phyloP scores from a whole-genome alignment of 148 eudicot species.

The Cornus controversa region DNA sequence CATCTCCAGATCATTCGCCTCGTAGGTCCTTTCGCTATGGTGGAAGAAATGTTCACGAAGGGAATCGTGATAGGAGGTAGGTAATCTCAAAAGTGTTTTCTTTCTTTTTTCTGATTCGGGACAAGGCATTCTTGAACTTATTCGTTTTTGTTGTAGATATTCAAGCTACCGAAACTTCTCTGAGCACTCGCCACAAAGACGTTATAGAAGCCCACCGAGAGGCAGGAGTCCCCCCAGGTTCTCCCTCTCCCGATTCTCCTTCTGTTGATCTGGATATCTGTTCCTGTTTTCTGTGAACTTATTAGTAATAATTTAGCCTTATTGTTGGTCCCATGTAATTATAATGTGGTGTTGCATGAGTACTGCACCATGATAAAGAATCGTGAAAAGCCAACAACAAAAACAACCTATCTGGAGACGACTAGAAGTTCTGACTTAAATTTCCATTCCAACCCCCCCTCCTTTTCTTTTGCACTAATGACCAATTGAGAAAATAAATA shows the following conservation, averaged over 20 bases:
- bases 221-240: slow-evolving; percentile 86
- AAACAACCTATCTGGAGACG: background rate
- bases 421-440: background rate
- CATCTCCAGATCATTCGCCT: slow-evolving; percentile 86
- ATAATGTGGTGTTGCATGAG: background rate
- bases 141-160: slow-evolving; percentile 37
- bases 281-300: background rate
- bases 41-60: slow-evolving; percentile 52
- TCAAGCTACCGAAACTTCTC: slow-evolving; percentile 59
- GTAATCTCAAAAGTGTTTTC: slow-evolving; percentile 26
- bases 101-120: background rate
- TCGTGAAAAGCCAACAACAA: background rate
- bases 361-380: background rate
- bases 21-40: slow-evolving; percentile 61
- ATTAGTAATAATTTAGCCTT: background rate
- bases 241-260: slow-evolving; percentile 10
- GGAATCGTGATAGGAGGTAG: slow-evolving; percentile 93
- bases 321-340: background rate
- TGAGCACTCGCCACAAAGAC: slow-evolving; percentile 66
- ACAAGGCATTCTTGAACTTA: background rate
- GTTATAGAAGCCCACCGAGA: slow-evolving; percentile 75
- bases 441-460: background rate
- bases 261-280: background rate
- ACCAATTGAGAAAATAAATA: background rate
- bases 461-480: background rate